A percentile compares a stretch with the other conserved stretches of the same genome.
Conservation (phyloP, 345 rosid species). For the Citrus inodora region DNA sequence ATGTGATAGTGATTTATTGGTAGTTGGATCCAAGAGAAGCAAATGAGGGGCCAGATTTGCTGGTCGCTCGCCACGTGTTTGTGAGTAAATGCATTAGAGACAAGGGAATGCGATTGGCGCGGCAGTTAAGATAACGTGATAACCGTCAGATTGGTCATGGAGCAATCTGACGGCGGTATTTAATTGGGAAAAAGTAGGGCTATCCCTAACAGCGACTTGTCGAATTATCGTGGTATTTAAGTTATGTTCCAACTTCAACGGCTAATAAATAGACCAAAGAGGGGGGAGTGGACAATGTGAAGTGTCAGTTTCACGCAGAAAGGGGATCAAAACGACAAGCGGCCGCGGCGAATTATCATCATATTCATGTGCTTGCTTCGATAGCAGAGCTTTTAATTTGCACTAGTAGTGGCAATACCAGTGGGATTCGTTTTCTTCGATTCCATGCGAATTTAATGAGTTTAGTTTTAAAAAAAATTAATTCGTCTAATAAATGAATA, state of each 20-base stretch:
- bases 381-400: background rate
- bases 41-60: background rate
- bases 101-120: background rate
- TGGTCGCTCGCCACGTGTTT: background rate
- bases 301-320: background rate
- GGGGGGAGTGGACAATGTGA: background rate
- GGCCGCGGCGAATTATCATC: background rate
- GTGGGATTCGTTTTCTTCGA: too few species aligned
- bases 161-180: background rate
- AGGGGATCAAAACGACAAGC: background rate
- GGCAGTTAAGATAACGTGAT: background rate
- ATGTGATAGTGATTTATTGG: background rate
- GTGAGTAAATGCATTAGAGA: background rate
- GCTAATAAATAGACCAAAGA: background rate
- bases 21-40: background rate
- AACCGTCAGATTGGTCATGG: background rate
- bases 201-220: background rate
- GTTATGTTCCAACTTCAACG: background rate
- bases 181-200: background rate
- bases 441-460: too few species aligned
- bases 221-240: background rate
- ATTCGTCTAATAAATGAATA: fast-evolving
- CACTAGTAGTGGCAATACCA: too few species aligned
- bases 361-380: background rate
- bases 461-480: too few species aligned